Percentiles rank a stretch among this genome's conserved stretches.
phyloP scores from a whole-genome alignment of 1,284 basidiomycete species.

The Thelephora terrestris region DNA sequence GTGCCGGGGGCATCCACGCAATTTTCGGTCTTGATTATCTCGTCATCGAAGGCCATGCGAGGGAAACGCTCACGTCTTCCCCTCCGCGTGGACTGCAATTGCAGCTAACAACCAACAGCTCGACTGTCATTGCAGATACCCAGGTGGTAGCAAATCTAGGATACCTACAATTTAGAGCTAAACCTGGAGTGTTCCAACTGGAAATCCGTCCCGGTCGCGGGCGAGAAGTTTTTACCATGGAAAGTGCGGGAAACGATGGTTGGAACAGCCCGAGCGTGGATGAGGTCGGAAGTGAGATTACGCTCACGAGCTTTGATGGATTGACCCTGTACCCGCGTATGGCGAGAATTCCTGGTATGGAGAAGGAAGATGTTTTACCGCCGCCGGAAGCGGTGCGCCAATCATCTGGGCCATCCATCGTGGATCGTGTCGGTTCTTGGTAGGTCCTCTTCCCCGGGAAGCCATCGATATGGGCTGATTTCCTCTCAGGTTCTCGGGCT shows the following conservation, averaged over 20 bases:
- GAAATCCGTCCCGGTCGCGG: slow-evolving; percentile 79
- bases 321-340: slow-evolving; percentile 83
- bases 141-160: slow-evolving; percentile 92
- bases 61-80: slow-evolving; percentile 51
- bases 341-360: slow-evolving; percentile 64
- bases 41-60: slow-evolving; percentile 89
- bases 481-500: slow-evolving; percentile 38
- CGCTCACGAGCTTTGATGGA: slow-evolving; percentile 81
- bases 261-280: slow-evolving; percentile 69
- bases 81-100: slow-evolving; percentile 83
- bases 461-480: not conserved
- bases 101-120: slow-evolving; percentile 48
- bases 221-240: slow-evolving; percentile 70
- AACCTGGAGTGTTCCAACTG: slow-evolving; percentile 79
- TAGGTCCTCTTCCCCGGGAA: not conserved
- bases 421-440: too few species aligned
- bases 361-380: slow-evolving; percentile 69
- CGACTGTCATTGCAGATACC: slow-evolving; percentile 63
- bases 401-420: not conserved
- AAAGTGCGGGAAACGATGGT: slow-evolving; percentile 76
- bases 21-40: slow-evolving; percentile 86
- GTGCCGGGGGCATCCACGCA: slow-evolving; percentile 55
- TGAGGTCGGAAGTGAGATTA: slow-evolving; percentile 59
- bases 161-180: slow-evolving; percentile 92
- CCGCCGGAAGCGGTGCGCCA: slow-evolving; percentile 23